Evolutionary conservation across 805 yeast genomes (phyloP).

Genomic region (Saccharomyces mikatae): DNA sequence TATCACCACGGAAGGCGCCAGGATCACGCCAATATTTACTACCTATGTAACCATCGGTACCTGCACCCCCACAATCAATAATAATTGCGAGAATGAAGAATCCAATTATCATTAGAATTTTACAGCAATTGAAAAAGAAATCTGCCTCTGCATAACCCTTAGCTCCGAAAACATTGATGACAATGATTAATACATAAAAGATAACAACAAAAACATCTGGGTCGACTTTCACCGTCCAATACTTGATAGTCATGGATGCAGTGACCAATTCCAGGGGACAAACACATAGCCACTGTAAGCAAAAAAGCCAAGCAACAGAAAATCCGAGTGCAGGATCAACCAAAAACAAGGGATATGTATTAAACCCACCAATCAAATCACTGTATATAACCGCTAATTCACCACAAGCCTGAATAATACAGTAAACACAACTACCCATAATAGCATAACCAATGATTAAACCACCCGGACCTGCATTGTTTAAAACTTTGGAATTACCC

Average conservation of each 20-base stretch:
- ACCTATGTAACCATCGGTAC: slow-evolving; percentile 46
- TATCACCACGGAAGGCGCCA: slow-evolving; percentile 49
- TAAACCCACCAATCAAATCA: slow-evolving; percentile 52
- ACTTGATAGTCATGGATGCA: slow-evolving; percentile 48
- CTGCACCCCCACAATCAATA: slow-evolving; percentile 50
- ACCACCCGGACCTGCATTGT: slow-evolving; percentile 58
- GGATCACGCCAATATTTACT: slow-evolving; percentile 53
- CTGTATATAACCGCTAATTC: slow-evolving; percentile 64
- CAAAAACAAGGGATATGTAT: slow-evolving; percentile 52
- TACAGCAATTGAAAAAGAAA: slow-evolving; percentile 49
- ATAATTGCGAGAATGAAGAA: slow-evolving; percentile 54
- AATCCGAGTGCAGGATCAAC: slow-evolving; percentile 64
- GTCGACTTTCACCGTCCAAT: slow-evolving; percentile 43
- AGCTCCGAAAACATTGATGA: slow-evolving; percentile 48
- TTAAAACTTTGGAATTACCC: slow-evolving; percentile 55
- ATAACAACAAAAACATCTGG: slow-evolving; percentile 53
- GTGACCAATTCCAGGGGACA: slow-evolving; percentile 62
- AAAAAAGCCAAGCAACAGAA: slow-evolving; percentile 67
- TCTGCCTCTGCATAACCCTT: slow-evolving; percentile 63
- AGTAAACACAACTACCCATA: slow-evolving; percentile 54
- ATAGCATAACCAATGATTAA: slow-evolving; percentile 49
- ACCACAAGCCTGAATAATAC: slow-evolving; percentile 56
- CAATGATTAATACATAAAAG: slow-evolving; percentile 43
- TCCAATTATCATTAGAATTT: slow-evolving; percentile 51
- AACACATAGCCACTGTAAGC: slow-evolving; percentile 55